These are phyloP conservation scores for Sphaerulina musiva DNA, from an alignment of 2,329 filamentous ascomycete genomes.

Conservation along the genomic window DNA sequence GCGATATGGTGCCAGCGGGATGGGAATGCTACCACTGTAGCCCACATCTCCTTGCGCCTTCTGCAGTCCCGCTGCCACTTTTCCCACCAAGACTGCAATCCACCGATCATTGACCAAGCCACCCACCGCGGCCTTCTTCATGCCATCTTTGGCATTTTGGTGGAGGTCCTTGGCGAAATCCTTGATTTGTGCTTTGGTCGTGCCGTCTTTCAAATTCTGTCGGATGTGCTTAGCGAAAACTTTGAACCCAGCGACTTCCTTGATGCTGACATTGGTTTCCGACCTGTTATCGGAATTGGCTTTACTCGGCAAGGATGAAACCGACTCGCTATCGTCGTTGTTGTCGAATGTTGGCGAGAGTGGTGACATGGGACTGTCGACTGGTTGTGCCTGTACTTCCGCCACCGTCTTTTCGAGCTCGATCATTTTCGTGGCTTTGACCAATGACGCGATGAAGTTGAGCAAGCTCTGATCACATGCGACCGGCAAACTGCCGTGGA, in stretches of 20 bases:
- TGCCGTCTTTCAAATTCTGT: constrained; percentile 26
- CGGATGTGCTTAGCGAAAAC: constrained; percentile 25
- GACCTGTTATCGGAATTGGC: constrained; percentile 5
- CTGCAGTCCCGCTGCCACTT: constrained; percentile 45
- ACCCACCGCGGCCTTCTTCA: constrained; percentile 43
- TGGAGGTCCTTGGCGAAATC: constrained; percentile 29
- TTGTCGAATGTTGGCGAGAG: constrained; percentile 29
- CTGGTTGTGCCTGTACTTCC: constrained; percentile 22
- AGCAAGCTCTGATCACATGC: constrained; percentile 48
- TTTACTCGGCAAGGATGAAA: not conserved
- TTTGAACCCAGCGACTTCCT: constrained; percentile 24
- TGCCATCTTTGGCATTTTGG: constrained; percentile 38
- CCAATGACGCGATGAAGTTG: constrained; percentile 49
- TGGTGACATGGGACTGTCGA: constrained; percentile 12
- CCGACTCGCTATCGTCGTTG: constrained; percentile 26
- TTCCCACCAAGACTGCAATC: constrained; percentile 51
- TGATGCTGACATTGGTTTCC: constrained; percentile 7
- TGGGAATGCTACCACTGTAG: constrained; percentile 45
- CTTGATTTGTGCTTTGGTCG: constrained; percentile 24
- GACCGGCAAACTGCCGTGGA: constrained; percentile 46
- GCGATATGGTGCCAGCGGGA: constrained; percentile 39
- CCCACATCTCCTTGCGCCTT: constrained; percentile 46
- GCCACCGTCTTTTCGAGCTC: constrained; percentile 46
- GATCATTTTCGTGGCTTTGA: constrained; percentile 54
- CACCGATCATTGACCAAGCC: constrained; percentile 49